Percentiles rank a stretch among this genome's conserved stretches.
Evolutionary conservation across 441 rosid genomes (phyloP).

Genomic region (Syzygium syzygioides): DNA sequence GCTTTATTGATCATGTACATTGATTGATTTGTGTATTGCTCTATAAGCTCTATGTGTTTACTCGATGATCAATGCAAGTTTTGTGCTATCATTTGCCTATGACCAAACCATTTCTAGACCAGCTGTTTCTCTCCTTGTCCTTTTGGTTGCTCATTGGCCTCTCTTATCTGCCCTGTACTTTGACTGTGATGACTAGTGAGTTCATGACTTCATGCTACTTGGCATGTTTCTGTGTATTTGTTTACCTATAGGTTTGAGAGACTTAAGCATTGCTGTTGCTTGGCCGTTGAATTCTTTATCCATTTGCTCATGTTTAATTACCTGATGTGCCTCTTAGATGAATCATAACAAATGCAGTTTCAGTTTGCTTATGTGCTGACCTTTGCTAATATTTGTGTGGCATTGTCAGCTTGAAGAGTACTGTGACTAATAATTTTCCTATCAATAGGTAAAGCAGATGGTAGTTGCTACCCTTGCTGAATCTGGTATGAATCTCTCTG

Average conservation of each 20-base stretch:
- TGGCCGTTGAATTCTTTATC: not conserved
- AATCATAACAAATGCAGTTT: not conserved
- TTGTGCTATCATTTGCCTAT: not conserved
- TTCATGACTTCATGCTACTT: not conserved
- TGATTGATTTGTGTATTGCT: not conserved
- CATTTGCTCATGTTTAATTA: not conserved
- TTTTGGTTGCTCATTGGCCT: not conserved
- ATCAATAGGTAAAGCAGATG: conserved; percentile 76
- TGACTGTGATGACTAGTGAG: not conserved
- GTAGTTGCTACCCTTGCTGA: conserved; percentile 93
- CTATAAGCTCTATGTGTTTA: not conserved
- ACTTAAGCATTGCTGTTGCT: not conserved
- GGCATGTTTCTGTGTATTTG: not conserved
- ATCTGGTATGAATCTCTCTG: conserved; percentile 93
- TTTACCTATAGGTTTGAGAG: not conserved
- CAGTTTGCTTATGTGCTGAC: not conserved
- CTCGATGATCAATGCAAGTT: not conserved
- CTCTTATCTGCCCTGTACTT: not conserved
- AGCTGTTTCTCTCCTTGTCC: not conserved
- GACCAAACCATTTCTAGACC: not conserved
- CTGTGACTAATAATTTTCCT: not conserved
- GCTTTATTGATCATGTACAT: not conserved
- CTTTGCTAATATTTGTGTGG: not conserved
- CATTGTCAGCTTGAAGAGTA: not conserved
- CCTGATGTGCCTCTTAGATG: not conserved